Base-by-base conservation (phyloP, 2,329 filamentous ascomycete species). In the Botrytis cinerea region DNA sequence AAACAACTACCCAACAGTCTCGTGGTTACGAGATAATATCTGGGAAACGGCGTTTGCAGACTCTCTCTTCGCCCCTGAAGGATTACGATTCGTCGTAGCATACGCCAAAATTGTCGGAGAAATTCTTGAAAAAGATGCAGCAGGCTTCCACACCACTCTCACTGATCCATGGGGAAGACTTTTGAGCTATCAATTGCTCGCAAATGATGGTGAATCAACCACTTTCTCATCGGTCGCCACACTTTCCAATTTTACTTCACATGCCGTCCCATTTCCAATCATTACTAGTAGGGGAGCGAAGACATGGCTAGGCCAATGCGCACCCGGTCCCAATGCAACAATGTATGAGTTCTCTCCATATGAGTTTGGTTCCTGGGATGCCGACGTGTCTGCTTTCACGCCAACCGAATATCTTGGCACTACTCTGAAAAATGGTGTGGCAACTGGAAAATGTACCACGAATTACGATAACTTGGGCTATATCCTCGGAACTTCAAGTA, bases 321-420 rank as follows among this genome's bases (percentile, higher is more conserved):
- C 69, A 2, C 82, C 78, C 8, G 76, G 75, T 4, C 72, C 74
- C 32, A 90, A 91, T 81, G 86, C 87, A 22, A 89, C 89, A 66
- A 85, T 89, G 38, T 92, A 87, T 77, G 91, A 92, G 77, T 89
- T 92, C 81, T 86, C 84, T 74, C 89, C 91, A 1, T 92, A 86
- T 81, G 90, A 92, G 80, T 88, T 91, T 75, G 91, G 91, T 75
- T 87, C 85, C 28, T 92, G 87, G 83, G 90, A 92, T 79, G 82
- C 83, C 0, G 88, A 87, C 16, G 84, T 90, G 12, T 84, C 83
- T 62, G 89, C 88, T 54, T 92, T 92, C 78, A 87, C 84, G 16
- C 87, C 86, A 5, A 88, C 87, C 1, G 81, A 84, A 72, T 92
- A 89, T 79, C 84, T 91, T 40, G 90, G 88, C 43, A 89, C 89